Conservation (phyloP, 2,329 filamentous ascomycete species). For the Meredithiella fracta region DNA sequence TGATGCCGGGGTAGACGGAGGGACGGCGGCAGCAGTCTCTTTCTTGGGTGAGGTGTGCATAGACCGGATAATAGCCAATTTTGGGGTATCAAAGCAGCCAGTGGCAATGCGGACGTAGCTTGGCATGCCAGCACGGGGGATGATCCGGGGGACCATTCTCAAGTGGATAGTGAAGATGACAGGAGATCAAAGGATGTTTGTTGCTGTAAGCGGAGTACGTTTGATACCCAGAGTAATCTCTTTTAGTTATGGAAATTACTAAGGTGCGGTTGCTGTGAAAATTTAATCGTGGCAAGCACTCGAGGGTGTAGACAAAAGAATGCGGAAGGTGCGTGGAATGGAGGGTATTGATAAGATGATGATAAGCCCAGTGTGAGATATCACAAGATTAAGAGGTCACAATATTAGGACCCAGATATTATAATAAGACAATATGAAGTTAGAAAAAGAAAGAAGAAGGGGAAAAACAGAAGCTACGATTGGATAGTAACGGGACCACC, state of each 20-base stretch:
- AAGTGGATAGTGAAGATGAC: not conserved
- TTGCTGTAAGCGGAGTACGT: no score
- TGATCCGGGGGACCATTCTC: not conserved
- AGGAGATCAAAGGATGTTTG: not conserved
- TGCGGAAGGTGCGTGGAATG: no score
- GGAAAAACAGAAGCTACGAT: not conserved
- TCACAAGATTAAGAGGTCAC: not conserved
- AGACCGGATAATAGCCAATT: not conserved
- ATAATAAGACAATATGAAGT: not conserved
- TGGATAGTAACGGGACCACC: not conserved
- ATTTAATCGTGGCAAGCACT: no score
- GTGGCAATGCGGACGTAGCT: not conserved
- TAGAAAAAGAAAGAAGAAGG: not conserved
- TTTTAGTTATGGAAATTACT: no score
- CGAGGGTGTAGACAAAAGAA: not conserved
- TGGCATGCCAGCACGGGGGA: not conserved
- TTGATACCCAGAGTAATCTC: no score
- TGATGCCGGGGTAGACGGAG: not conserved
- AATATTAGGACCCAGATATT: not conserved
- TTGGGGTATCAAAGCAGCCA: not conserved
- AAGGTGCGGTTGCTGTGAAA: no score
- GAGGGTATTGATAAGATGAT: no score
- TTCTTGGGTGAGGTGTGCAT: slow-evolving; percentile 11
- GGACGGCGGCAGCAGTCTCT: slow-evolving; percentile 9
- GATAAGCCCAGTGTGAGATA: no score